Conservation (phyloP, 257 asterid genomes). For the Hygrophila difformis region DNA sequence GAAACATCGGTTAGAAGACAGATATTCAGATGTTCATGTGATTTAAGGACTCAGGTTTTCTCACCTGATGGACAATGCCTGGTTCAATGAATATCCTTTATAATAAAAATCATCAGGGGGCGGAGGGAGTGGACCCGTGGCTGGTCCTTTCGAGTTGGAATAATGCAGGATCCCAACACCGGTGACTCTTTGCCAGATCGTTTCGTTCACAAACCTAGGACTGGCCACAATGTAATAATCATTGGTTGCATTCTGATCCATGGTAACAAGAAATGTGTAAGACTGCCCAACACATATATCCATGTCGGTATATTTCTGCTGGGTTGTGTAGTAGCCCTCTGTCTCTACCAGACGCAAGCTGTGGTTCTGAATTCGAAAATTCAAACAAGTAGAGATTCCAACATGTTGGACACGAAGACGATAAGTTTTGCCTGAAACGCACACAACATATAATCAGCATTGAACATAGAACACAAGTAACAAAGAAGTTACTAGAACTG, state of each 20-base stretch:
- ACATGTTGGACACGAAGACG: constrained; percentile 83
- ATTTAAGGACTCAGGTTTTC: neutral
- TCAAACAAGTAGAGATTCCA: constrained; percentile 80
- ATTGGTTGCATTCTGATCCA: constrained; percentile 97
- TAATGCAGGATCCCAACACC: constrained; percentile 89
- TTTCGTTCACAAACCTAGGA: constrained; percentile 80
- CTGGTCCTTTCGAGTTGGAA: constrained; percentile 68
- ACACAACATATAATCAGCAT: too few relatives aligned
- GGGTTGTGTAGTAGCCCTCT: constrained; percentile 81
- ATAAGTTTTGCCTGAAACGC: constrained; percentile 69
- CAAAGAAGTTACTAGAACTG: too few relatives aligned
- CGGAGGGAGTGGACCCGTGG: constrained; percentile 80
- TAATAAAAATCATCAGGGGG: constrained; percentile 73
- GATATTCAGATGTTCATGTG: too few relatives aligned
- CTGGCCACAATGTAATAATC: constrained; percentile 94
- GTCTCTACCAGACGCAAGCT: constrained; percentile 84
- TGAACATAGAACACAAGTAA: too few relatives aligned
- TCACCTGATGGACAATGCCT: constrained; percentile 85
- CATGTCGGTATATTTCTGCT: constrained; percentile 66
- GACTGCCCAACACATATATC: constrained; percentile 97
- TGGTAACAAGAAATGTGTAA: constrained; percentile 62
- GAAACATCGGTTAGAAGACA: too few relatives aligned
- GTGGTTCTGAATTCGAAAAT: constrained; percentile 82
- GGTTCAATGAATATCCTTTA: constrained; percentile 52
- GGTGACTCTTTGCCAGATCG: constrained; percentile 82